Percentiles rank a stretch among this genome's conserved stretches.
Evolutionary conservation across 176 grass and related monocot genomes (phyloP).

Genomic region (Oryza australiensis): DNA sequence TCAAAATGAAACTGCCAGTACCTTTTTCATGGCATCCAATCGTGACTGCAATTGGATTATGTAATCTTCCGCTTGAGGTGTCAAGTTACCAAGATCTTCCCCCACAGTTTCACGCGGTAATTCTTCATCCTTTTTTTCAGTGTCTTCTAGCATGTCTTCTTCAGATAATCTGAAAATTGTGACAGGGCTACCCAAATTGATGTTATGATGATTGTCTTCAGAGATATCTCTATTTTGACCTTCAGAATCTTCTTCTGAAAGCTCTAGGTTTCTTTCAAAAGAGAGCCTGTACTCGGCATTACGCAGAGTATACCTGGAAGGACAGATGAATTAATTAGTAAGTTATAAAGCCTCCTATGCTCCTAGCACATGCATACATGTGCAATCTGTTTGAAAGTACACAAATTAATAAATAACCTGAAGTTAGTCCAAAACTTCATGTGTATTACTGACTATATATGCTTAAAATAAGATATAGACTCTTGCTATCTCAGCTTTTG

Average conservation of each 20-base stretch:
- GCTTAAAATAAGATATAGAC: not conserved
- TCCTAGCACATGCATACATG: conserved; percentile 9
- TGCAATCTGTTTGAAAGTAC: conserved; percentile 4
- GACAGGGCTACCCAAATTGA: conserved; percentile 50
- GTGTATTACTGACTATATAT: conserved; percentile 11
- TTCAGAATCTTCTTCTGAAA: conserved; percentile 63
- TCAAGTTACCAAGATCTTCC: conserved; percentile 61
- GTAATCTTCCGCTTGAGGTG: conserved; percentile 69
- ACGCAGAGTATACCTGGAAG: conserved; percentile 76
- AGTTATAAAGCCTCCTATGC: not conserved
- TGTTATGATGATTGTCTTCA: conserved; percentile 47
- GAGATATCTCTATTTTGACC: conserved; percentile 37
- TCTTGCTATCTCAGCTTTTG: conserved; percentile 15
- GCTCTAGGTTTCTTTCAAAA: conserved; percentile 87
- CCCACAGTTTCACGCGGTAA: conserved; percentile 42
- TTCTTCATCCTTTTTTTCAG: conserved; percentile 45
- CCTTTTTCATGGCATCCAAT: conserved; percentile 83
- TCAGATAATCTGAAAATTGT: conserved; percentile 54
- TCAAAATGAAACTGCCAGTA: conserved; percentile 26
- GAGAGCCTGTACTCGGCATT: conserved; percentile 96
- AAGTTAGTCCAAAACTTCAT: not conserved
- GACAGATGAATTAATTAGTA: conserved; percentile 16
- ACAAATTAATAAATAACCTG: conserved; percentile 1
- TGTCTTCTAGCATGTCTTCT: conserved; percentile 38
- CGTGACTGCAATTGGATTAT: conserved; percentile 75